Conservation (phyloP, 108 stramenopile species). For the Skeletonema tropicum region DNA sequence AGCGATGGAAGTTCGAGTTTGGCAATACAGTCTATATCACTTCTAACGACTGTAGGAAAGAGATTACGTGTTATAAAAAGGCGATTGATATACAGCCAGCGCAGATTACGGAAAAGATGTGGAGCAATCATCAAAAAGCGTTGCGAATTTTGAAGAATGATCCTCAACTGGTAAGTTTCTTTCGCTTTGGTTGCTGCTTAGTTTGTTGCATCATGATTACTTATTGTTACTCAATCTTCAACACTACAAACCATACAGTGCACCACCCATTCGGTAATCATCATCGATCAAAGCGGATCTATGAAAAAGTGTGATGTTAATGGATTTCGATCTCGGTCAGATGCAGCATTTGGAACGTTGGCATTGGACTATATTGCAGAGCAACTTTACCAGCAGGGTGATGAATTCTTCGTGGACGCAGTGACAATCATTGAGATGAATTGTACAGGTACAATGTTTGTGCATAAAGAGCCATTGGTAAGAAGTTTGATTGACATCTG, state of each 20-base stretch:
- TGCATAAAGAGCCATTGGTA: constrained; percentile 49
- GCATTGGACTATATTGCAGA: constrained; percentile 70
- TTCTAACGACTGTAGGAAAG: constrained; percentile 29
- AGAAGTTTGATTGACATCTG: too few relatives aligned
- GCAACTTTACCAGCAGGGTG: constrained; percentile 52
- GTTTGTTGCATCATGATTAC: too few relatives aligned
- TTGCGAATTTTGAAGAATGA: constrained; percentile 46
- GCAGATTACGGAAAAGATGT: constrained; percentile 27
- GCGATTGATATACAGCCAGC: constrained; percentile 50
- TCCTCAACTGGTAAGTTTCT: constrained; percentile 34
- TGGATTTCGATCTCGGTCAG: constrained; percentile 51
- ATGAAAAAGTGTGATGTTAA: constrained; percentile 56
- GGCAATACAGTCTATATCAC: constrained; percentile 61
- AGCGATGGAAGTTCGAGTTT: constrained; percentile 58
- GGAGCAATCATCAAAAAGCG: constrained; percentile 32
- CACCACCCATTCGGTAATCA: constrained; percentile 62
- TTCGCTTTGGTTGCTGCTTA: neutral
- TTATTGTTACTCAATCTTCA: too few relatives aligned
- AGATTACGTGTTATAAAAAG: constrained; percentile 61
- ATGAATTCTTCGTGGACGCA: constrained; percentile 53
- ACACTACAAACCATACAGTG: neutral
- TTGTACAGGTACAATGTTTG: constrained; percentile 31
- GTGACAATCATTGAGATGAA: constrained; percentile 66
- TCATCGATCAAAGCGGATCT: constrained; percentile 67
- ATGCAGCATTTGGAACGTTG: constrained; percentile 54